Evolutionary conservation across 23 red algal genomes (phyloP), one percentile per base, ranked within the genome.

Genomic region (Gracilaria domingensis): DNA sequence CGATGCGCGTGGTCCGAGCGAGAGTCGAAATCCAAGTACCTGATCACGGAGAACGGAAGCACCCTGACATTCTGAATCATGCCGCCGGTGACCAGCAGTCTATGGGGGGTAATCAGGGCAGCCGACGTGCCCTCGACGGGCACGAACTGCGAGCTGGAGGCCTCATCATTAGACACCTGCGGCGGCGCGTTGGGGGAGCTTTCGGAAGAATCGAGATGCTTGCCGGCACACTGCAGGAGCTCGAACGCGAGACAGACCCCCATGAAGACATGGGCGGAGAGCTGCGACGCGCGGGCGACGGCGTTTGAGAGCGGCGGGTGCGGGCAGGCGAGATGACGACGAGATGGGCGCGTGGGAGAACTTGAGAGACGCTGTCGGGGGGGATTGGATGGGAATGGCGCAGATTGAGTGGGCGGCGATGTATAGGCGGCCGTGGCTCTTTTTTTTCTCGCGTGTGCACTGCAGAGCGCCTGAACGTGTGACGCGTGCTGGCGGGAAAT

Each of bases 61-160:
- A 90, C 87, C 29, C 87, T 47, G 4, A 81, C 70, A 57, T 90
- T 75, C 35, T 71, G 44, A 12, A 90, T 36, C 23, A 79, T 51
- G 54, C 87, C 87, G 23, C 87, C 87, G 56, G 87, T 90, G 30
- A 90, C 87, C 33, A 90, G 54, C 36, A 90, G 30, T 18, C 87
- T 45, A 54, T 66, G 87, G 2, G 87, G 87, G 2, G 87, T 81
- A 35, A 90, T 80, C n/a, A 90, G 55, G 62, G 51, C 55, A 18
- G 87, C 76, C 8, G 74, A 90, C 4, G 47, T 53, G 14, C 65
- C 71, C 32, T 90, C 87, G 17, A 56, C 70, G 20, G 87, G 87
- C 38, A 90, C 33, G 32, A 80, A 90, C 45, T 34, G 16, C 13
- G 25, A 14, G 42, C 39, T 47, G 35, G 59, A 36, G 0, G 87